Conservation (phyloP, 78 protist genomes). For the Dictyostelium intermedium region DNA sequence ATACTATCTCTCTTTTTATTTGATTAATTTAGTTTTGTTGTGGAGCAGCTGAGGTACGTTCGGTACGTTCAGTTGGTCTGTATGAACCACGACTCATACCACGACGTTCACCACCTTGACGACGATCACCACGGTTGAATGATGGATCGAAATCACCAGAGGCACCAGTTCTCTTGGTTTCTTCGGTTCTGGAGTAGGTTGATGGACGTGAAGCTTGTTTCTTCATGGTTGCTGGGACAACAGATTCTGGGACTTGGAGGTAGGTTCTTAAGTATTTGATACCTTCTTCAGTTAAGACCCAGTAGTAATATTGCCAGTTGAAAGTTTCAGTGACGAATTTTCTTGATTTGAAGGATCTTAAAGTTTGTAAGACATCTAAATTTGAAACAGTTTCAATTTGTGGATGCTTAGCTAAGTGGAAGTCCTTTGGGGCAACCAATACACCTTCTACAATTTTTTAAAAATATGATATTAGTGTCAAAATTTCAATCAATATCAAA, state of each 20-base stretch:
- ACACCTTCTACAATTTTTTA: conserved; percentile 90
- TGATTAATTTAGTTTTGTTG: background rate
- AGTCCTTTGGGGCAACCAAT: conserved; percentile 83
- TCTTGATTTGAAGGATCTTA: conserved; percentile 89
- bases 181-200: conserved; percentile 15
- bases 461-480: background rate
- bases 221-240: conserved; percentile 95
- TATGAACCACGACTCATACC: background rate
- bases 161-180: conserved; percentile 71
- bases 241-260: conserved; percentile 93
- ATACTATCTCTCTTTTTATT: background rate
- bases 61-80: background rate
- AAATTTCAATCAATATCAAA: background rate
- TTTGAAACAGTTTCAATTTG: conserved; percentile 84
- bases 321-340: conserved; percentile 90
- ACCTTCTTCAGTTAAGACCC: conserved; percentile 95
- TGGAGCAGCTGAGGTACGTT: background rate
- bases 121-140: conserved; percentile 20
- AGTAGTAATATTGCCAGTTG: conserved; percentile 96
- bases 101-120: background rate
- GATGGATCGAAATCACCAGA: conserved; percentile 73
- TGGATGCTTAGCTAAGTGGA: conserved; percentile 13
- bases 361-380: conserved; percentile 90
- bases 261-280: conserved; percentile 92
- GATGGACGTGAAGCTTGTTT: conserved; percentile 56